Base-by-base conservation (phyloP, 2,329 filamentous ascomycete genomes). In the Diaporthe longicolla region DNA sequence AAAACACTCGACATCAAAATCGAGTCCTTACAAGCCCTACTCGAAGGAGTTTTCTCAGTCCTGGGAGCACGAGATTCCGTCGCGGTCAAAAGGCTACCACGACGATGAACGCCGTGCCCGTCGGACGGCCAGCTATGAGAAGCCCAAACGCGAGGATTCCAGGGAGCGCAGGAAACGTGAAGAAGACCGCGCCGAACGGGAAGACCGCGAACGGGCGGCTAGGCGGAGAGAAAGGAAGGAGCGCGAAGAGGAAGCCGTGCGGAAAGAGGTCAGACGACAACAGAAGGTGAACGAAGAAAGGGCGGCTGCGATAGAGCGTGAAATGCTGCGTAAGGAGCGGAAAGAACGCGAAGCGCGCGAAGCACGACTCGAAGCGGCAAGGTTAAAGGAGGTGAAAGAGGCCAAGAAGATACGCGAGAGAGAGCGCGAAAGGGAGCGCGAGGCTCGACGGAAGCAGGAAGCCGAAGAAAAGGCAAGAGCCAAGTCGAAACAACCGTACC, bases 61-160 rank as follows among this genome's bases (percentile, higher is more conserved):
- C 11, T 89, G 83, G 76, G 88, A 90, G 21, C 87, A 89, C 32
- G 84, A 88, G 5, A 78, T 87, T 8, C 78, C 81, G 19, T 78
- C 78, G 21, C 79, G 83, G 26, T 79, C 81, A 21, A 82, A 82
- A 43, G 79, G 72, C 17, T 76, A 82, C 13, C 88, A 87, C 73
- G 87, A 90, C 32, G 82, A 85, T 9, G 78, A 80, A 19, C 81
- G 80, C 21, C 78, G 82, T 15, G 82, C 86, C 8, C 85, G 87
- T 63, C 87, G 88, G 24, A 81, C 87, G 7, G 79, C 85, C 2
- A 87, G 85, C 72, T 89, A 88, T 71, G 82, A 82, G 55, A 79
- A 79, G 69, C 59, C 77, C 2, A 76, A 78, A 59, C 73, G 73
- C 7, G 72, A 70, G 45, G 80, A 78, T 19, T 70, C 73, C 13